Evolutionary conservation across 2,329 filamentous ascomycete genomes (phyloP).

Genomic region (Fusarium vanettenii): DNA sequence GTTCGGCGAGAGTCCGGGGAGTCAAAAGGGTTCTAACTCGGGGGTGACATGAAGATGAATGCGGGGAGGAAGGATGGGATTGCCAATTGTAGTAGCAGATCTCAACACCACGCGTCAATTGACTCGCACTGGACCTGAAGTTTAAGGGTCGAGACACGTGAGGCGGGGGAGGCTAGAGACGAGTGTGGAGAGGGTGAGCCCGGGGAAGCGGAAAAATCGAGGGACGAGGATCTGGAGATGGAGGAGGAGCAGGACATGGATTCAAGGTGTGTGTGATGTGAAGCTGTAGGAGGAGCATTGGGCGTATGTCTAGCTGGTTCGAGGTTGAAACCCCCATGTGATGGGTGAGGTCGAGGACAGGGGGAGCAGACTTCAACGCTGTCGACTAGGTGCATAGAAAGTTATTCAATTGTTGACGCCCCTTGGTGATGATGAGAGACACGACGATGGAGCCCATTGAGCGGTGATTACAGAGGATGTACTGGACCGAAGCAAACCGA

Average conservation of each 20-base stretch:
- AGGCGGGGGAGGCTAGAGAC: constrained; percentile 25
- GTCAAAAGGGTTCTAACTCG: neutral
- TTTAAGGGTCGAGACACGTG: constrained; percentile 16
- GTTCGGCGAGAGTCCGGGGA: constrained; percentile 21
- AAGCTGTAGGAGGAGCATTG: neutral
- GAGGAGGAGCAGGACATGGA: neutral
- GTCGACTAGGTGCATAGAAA: neutral
- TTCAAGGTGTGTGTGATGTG: neutral
- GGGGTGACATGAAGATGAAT: neutral
- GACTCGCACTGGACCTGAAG: constrained; percentile 3
- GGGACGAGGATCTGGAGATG: constrained; percentile 2
- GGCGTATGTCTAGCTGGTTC: neutral
- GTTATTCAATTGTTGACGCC: neutral
- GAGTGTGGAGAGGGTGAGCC: constrained; percentile 14
- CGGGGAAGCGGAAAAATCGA: constrained; percentile 25
- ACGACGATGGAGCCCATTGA: neutral
- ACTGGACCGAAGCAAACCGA: constrained; percentile 26
- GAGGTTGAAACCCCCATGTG: neutral
- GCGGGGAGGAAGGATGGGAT: neutral
- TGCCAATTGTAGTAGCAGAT: constrained; percentile 10
- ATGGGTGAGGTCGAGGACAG: neutral
- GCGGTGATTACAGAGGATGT: neutral
- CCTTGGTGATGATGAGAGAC: neutral
- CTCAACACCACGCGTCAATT: neutral
- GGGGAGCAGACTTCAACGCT: neutral